A percentile compares a stretch with the other conserved stretches of the same genome.
Evolutionary conservation across 2,329 filamentous ascomycete genomes (phyloP).

Genomic region (Trichophyton simii): DNA sequence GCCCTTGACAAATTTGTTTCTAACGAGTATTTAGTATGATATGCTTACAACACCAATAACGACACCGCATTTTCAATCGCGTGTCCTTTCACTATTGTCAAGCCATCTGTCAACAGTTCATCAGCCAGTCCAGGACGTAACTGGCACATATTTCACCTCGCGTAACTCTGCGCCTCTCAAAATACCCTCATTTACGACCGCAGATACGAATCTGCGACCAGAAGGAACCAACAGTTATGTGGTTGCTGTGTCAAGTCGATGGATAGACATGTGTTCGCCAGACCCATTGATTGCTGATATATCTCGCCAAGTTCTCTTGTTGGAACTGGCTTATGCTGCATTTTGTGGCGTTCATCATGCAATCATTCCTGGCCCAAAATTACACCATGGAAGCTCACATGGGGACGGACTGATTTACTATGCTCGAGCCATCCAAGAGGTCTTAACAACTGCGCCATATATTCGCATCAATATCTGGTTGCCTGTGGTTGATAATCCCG

Average conservation of each 20-base stretch:
- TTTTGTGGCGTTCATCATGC: conserved; percentile 85
- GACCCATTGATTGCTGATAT: conserved; percentile 75
- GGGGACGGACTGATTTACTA: conserved; percentile 54
- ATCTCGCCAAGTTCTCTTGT: conserved; percentile 76
- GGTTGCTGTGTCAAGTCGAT: conserved; percentile 69
- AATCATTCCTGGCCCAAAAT: conserved; percentile 64
- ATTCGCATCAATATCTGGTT: conserved; percentile 70
- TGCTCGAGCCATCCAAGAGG: conserved; percentile 71
- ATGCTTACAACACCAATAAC: conserved; percentile 53
- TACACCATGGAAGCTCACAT: conserved; percentile 43
- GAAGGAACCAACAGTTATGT: conserved; percentile 70
- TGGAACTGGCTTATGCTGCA: conserved; percentile 87
- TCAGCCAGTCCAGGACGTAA: conserved; percentile 21
- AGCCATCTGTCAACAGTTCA: conserved; percentile 38
- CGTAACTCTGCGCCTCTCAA: conserved; percentile 29
- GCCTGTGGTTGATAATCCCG: conserved; percentile 67
- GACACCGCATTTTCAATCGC: conserved; percentile 46
- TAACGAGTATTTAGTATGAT: conserved; percentile 42
- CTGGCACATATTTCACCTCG: conserved; percentile 29
- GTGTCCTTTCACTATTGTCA: conserved; percentile 43
- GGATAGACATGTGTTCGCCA: conserved; percentile 78
- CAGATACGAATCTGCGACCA: conserved; percentile 54
- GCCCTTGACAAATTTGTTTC: conserved; percentile 9
- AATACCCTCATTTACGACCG: conserved; percentile 30
- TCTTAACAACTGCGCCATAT: conserved; percentile 59